Percentiles rank a stretch among this genome's conserved stretches.
phyloP scores from a whole-genome alignment of 768 basidiomycete species.

The Rhodotorula babjevae region DNA sequence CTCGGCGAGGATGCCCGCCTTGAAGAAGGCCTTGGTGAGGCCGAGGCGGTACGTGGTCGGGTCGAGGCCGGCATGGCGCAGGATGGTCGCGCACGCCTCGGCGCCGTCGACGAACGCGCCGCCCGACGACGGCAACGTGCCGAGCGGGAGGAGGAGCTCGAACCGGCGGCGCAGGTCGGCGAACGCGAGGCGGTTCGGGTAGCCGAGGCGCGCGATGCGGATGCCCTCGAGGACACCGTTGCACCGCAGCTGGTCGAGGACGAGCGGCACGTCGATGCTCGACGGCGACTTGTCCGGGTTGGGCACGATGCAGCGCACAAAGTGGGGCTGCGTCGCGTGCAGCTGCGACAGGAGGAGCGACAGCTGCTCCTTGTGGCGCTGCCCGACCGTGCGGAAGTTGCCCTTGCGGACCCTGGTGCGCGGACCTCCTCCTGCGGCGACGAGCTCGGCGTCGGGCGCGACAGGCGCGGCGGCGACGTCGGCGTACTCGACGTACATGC shows the following conservation, averaged over 20 bases:
- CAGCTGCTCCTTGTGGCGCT: slow-evolving; percentile 93
- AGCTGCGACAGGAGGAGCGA: slow-evolving; percentile 84
- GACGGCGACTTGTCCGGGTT: slow-evolving; percentile 86
- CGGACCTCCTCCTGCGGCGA: slow-evolving; percentile 21
- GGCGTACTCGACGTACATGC: slow-evolving; percentile 75
- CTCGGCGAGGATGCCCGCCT: slow-evolving; percentile 92
- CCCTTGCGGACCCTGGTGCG: slow-evolving; percentile 82
- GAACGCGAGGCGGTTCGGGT: slow-evolving; percentile 93
- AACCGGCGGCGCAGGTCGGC: slow-evolving; percentile 96
- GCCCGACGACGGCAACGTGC: slow-evolving; percentile 57
- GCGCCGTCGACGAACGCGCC: slow-evolving; percentile 93
- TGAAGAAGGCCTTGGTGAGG: slow-evolving; percentile 98
- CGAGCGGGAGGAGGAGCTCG: slow-evolving; percentile 82
- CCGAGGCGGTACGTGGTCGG: slow-evolving; percentile 80
- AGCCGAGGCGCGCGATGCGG: slow-evolving; percentile 91
- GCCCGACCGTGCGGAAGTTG: slow-evolving; percentile 90
- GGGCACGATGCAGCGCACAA: slow-evolving; percentile 96
- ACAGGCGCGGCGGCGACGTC: slow-evolving; percentile 49
- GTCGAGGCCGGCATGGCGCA: slow-evolving; percentile 81
- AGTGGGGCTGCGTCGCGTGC: slow-evolving; percentile 91
- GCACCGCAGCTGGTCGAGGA: slow-evolving; percentile 91
- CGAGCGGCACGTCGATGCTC: slow-evolving; percentile 84
- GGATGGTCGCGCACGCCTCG: slow-evolving; percentile 86
- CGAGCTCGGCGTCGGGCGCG: slow-evolving; percentile 1
- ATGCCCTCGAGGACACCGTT: slow-evolving; percentile 99